These are phyloP conservation scores for Setaria viridis DNA, from an alignment of 202 grass and related monocot genomes.

Conservation along the genomic window DNA sequence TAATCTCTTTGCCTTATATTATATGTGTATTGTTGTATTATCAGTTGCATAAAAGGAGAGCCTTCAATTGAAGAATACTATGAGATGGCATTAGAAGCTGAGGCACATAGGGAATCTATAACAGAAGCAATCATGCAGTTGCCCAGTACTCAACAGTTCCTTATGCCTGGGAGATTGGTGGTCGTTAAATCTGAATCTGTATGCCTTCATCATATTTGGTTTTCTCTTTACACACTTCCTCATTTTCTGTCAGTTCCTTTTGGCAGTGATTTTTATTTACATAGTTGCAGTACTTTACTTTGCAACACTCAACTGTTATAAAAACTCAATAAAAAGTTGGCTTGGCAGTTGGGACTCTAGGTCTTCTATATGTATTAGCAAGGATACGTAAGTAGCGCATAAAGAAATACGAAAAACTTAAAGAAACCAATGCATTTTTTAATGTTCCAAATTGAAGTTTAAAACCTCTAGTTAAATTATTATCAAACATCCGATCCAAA, in stretches of 20 bases:
- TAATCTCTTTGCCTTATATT: slow-evolving; percentile 5
- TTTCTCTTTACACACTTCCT: slow-evolving; percentile 29
- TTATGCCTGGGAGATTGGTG: slow-evolving; percentile 80
- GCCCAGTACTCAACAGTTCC: slow-evolving; percentile 65
- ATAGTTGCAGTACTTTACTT: slow-evolving; percentile 11
- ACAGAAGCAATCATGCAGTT: slow-evolving; percentile 75
- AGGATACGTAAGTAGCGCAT: neutral
- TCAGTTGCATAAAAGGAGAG: slow-evolving; percentile 96
- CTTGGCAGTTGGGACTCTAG: neutral
- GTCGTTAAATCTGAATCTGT: slow-evolving; percentile 91
- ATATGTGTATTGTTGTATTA: slow-evolving; percentile 31
- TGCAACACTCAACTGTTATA: neutral
- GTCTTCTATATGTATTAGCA: slow-evolving; percentile 15
- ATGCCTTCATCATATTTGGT: slow-evolving; percentile 41
- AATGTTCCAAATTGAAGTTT: neutral
- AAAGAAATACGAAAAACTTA: slow-evolving; percentile 15
- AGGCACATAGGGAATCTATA: slow-evolving; percentile 70
- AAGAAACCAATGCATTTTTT: slow-evolving; percentile 6
- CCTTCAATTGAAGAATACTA: slow-evolving; percentile 94
- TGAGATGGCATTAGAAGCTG: slow-evolving; percentile 67
- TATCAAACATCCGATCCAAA: slow-evolving; percentile 30
- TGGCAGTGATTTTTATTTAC: slow-evolving; percentile 25
- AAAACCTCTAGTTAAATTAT: slow-evolving; percentile 18
- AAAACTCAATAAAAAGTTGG: neutral
- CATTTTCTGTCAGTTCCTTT: slow-evolving; percentile 19